Conservation (phyloP, 2,329 filamentous ascomycete genomes). For the Curvularia sp. region DNA sequence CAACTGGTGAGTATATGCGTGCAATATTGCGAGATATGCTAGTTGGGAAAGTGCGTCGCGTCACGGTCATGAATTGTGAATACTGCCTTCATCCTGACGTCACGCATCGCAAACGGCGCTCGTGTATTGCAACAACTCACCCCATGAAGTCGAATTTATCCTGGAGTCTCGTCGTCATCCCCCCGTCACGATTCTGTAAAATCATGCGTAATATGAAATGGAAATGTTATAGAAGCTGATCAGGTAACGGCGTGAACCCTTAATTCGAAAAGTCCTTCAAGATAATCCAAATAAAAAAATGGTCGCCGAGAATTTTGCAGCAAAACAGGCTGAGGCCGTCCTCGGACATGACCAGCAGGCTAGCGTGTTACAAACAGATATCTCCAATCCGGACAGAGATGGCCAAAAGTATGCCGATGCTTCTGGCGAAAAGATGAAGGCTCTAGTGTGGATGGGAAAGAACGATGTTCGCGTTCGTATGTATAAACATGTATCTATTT, state of each 20-base stretch:
- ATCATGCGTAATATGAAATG: not conserved
- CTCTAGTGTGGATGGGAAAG: slow-evolving; percentile 81
- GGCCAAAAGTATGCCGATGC: not conserved
- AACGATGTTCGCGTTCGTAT: slow-evolving; percentile 66
- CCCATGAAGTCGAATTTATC: not conserved
- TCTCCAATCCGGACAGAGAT: not conserved
- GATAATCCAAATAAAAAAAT: not conserved
- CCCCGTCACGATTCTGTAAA: not conserved
- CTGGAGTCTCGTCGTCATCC: not conserved
- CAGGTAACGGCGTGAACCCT: not conserved
- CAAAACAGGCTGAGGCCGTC: not conserved
- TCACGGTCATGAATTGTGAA: not conserved
- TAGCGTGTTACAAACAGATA: not conserved
- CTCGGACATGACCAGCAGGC: not conserved
- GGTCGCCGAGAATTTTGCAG: not conserved
- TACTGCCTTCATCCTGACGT: not conserved
- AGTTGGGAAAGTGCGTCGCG: not conserved
- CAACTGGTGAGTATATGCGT: not conserved
- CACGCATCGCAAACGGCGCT: not conserved
- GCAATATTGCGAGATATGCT: not conserved
- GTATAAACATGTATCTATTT: not conserved
- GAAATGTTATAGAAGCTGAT: not conserved
- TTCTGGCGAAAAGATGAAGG: slow-evolving; percentile 66
- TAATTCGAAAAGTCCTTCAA: not conserved
- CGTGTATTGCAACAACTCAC: not conserved